Conservation (phyloP, 2,329 filamentous ascomycete genomes). For the Xylariaceae sp. region DNA sequence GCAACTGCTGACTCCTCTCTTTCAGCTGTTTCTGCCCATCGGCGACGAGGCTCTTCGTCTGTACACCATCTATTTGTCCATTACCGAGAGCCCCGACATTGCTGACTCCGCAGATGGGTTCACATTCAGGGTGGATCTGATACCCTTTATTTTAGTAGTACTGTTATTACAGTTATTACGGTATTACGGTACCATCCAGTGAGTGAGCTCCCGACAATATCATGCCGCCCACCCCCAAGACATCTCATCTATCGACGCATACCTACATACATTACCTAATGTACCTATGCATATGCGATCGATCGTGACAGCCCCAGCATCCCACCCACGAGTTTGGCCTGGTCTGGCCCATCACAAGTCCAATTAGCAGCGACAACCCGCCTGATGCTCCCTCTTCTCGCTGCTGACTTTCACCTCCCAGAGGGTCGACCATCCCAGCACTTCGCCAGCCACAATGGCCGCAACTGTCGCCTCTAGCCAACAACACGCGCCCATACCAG, state of each 20-base stretch:
- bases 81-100: neutral
- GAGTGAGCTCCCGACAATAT: too few relatives aligned
- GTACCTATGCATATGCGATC: too few relatives aligned
- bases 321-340: too few relatives aligned
- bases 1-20: neutral
- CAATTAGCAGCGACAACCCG: too few relatives aligned
- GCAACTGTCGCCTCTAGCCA: conserved; percentile 28
- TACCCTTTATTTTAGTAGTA: too few relatives aligned
- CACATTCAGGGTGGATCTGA: neutral
- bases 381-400: conserved; percentile 8
- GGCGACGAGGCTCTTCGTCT: neutral
- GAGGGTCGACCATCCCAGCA: conserved; percentile 8
- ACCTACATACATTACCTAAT: too few relatives aligned
- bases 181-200: too few relatives aligned
- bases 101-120: neutral
- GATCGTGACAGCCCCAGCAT: too few relatives aligned
- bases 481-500: conserved; percentile 14
- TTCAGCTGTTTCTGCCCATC: neutral
- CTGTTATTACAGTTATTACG: too few relatives aligned
- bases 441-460: conserved; percentile 24
- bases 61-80: neutral
- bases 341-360: too few relatives aligned
- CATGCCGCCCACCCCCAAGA: too few relatives aligned
- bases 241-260: too few relatives aligned
- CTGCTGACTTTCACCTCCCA: conserved; percentile 16